Evolutionary conservation across 768 basidiomycete genomes (phyloP), one percentile per base, ranked within the genome.

Genomic region (Phanerochaete sordida): DNA sequence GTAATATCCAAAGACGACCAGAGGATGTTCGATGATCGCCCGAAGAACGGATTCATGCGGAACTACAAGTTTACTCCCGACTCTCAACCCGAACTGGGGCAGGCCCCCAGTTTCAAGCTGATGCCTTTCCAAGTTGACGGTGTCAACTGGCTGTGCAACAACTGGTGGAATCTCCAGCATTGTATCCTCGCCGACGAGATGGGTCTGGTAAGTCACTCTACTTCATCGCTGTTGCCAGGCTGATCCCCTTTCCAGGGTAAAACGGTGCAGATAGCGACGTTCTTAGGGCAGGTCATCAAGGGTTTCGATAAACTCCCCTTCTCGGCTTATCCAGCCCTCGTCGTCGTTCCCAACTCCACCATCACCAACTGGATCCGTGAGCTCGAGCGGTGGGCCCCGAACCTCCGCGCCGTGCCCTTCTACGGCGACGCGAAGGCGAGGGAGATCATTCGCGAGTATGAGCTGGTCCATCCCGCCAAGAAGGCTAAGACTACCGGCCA

Each of bases 141-240:
- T 33, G 86, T 92, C 56, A 91, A 91, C 57, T 93, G 90, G 92
- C 77, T 93, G 48, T 87, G 83, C 64, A 84, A 87, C 64, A 93
- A 94, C 62, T 95, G 94, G 94, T 93, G 88, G 87, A 86, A 83
- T 63, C 81, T 78, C 45, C 93, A 93, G 62, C 84, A 85, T 45
- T 93, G 88, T 62, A 95, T 95, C 63, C 81, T 98, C 23, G 96
- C 97, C 2, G 97, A 99, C 70, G 97, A 98, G 73, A 98, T 99
- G 97, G 95, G 95, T 60, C 74, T 95, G 70, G 93, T 92, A 71
- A 54, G 78, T 69, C 9, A 15, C 9, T 13, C 12, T 15, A n/a
- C 27, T 26, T 19, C 53, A 30, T 49, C 57, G n/a, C 56, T 15
- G 15, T 27, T 26, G 23, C 16, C n/a, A 46, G 44, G 21, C 23